phyloP scores from a whole-genome alignment of 1,284 basidiomycete species.

The Fomes fomentarius region DNA sequence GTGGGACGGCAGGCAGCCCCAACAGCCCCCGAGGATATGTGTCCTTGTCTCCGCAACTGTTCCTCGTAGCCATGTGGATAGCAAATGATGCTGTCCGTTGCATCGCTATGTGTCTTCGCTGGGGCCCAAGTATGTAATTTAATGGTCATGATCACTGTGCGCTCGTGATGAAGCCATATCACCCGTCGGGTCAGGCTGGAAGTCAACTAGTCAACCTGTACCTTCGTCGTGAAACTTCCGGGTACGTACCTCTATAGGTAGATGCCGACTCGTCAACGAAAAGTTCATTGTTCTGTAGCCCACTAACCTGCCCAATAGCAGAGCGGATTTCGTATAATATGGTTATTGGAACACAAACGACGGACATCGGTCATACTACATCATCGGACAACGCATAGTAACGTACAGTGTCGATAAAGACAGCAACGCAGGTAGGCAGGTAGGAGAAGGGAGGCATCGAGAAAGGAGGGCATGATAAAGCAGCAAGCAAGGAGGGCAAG shows the following conservation, averaged over 20 bases:
- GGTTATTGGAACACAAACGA: neutral
- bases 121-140: slow-evolving; percentile 10
- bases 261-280: no score
- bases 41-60: slow-evolving; percentile 1
- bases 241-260: neutral
- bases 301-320: no score
- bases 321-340: no score
- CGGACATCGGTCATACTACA: no score
- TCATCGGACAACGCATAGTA: neutral
- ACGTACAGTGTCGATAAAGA: neutral
- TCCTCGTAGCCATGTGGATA: neutral
- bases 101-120: neutral
- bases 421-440: neutral
- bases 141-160: slow-evolving; percentile 5
- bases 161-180: slow-evolving; percentile 2
- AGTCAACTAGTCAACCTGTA: neutral
- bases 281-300: no score
- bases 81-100: neutral
- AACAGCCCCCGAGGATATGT: neutral
- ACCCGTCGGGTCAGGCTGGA: no score
- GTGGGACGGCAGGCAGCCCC: neutral
- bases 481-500: neutral
- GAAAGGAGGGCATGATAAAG: neutral
- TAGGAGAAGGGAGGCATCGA: neutral
- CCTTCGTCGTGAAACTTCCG: neutral